A percentile compares a stretch with the other conserved stretches of the same genome.
Evolutionary conservation across 2,329 filamentous ascomycete genomes (phyloP).

Genomic region (Ilyonectria destructans): DNA sequence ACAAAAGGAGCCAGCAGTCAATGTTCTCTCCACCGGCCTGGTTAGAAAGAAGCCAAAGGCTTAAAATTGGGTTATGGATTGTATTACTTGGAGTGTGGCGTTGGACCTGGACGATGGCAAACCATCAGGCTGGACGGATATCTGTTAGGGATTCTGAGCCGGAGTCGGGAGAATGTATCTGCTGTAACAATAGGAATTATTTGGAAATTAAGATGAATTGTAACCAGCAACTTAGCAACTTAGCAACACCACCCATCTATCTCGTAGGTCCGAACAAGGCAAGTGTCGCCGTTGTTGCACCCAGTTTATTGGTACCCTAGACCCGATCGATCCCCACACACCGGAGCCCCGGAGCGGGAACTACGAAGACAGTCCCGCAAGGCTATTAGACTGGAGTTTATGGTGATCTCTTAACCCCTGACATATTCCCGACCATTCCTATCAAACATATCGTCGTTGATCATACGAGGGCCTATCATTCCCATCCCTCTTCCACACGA

Average conservation of each 20-base stretch:
- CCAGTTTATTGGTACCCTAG: slow-evolving; percentile 6
- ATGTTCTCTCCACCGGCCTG: slow-evolving; percentile 66
- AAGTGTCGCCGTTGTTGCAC: neutral
- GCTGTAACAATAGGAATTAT: neutral
- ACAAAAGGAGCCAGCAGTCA: slow-evolving; percentile 51
- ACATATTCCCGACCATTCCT: too few species aligned
- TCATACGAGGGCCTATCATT: too few species aligned
- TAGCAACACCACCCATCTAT: too few species aligned
- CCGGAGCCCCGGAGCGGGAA: neutral
- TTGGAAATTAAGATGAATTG: neutral
- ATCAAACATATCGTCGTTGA: too few species aligned
- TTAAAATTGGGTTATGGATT: slow-evolving; percentile 11
- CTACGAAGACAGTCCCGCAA: neutral
- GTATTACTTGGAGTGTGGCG: slow-evolving; percentile 20
- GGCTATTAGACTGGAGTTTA: too few species aligned
- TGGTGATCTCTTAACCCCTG: too few species aligned
- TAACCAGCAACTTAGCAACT: too few species aligned
- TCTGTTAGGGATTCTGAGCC: slow-evolving; percentile 12
- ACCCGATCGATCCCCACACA: slow-evolving; percentile 14
- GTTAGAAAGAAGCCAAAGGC: slow-evolving; percentile 73
- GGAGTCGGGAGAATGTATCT: slow-evolving; percentile 36
- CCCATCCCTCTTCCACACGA: too few species aligned
- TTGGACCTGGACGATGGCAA: slow-evolving; percentile 26
- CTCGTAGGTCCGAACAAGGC: neutral
- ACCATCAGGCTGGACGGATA: slow-evolving; percentile 12